Evolutionary conservation across 305 asterid species (phyloP).

Genomic region (Petunia hybrid): DNA sequence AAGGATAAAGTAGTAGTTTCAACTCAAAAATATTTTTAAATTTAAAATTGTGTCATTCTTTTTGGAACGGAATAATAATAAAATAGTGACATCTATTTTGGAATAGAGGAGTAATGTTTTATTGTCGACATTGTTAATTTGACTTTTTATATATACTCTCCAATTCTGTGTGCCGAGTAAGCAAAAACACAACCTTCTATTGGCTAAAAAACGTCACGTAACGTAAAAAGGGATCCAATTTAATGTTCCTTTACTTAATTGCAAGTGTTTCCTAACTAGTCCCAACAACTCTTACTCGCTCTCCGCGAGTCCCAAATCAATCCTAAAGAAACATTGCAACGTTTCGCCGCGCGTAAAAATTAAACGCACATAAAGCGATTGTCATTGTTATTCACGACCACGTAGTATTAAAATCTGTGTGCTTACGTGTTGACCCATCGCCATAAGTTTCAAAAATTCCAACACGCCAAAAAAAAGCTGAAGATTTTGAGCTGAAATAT

Average conservation of each 20-base stretch:
- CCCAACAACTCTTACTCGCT: background rate
- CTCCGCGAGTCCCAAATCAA: background rate
- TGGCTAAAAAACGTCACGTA: slow-evolving; percentile 28
- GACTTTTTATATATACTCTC: background rate
- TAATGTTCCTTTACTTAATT: background rate
- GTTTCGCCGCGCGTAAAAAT: accelerated
- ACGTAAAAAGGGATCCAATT: background rate
- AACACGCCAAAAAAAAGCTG: background rate
- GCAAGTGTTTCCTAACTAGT: background rate
- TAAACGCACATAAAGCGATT: background rate
- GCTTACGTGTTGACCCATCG: slow-evolving; percentile 30
- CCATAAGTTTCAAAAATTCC: background rate
- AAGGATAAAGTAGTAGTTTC: no score
- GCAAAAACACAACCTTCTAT: slow-evolving; percentile 23
- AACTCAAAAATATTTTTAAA: no score
- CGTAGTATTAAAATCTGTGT: slow-evolving; percentile 18
- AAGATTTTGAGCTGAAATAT: background rate
- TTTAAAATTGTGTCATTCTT: no score
- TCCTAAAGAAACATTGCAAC: background rate
- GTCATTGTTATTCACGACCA: background rate
- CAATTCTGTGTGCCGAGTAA: background rate
- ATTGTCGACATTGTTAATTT: background rate
- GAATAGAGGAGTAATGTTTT: background rate
- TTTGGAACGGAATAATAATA: no score
- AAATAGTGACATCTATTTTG: no score